Evolutionary conservation across 2,329 filamentous ascomycete genomes (phyloP), one percentile per base, ranked within the genome.

Genomic region (Fusarium paranaense): DNA sequence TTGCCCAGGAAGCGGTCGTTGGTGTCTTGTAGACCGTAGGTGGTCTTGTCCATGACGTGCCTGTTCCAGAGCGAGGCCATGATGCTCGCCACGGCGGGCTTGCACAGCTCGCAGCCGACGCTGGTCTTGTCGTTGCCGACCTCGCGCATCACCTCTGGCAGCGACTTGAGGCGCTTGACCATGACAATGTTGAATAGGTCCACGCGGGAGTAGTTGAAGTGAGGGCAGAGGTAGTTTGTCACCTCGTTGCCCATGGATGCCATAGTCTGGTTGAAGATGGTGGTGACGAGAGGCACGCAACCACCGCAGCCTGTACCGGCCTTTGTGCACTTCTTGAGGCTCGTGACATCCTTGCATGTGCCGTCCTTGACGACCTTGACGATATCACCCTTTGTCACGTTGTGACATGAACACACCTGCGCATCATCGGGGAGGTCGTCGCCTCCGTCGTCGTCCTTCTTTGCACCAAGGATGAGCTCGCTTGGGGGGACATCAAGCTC

Each of bases 361-460:
- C 94, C 95, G 62, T 93, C 90, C 77, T 95, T 95, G 80, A 96
- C 90, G 2, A 86, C 86, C 6, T 89, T 88, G 52, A 92, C 90
- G 0, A 98, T 87, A 76, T 96, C 94, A 18, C 93, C 93, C 81
- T 98, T 98, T 27, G 91, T 92, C 47, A 98, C 95, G 80, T 98
- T 98, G 86, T 98, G 95, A 77, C 95, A 98, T 2, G 94, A 97
- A 82, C 95, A 98, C 70, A 98, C 93, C 80, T 98, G 95, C 0
- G 94, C 94, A 79, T 97, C 94, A 76, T 97, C 94, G 60, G 92
- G 89, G 74, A 97, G 87, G 78, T 97, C 94, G 75, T 94, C 94
- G 1, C 87, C 91, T 32, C 95, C 93, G 13, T 94, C 94, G 3
- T 92, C 93, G 0, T 90, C 77, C 75, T 92, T 94, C 75, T 90